These are phyloP conservation scores for Aspergillaceae sp. DNA, from an alignment of 2,329 filamentous ascomycete genomes.

Conservation along the genomic window DNA sequence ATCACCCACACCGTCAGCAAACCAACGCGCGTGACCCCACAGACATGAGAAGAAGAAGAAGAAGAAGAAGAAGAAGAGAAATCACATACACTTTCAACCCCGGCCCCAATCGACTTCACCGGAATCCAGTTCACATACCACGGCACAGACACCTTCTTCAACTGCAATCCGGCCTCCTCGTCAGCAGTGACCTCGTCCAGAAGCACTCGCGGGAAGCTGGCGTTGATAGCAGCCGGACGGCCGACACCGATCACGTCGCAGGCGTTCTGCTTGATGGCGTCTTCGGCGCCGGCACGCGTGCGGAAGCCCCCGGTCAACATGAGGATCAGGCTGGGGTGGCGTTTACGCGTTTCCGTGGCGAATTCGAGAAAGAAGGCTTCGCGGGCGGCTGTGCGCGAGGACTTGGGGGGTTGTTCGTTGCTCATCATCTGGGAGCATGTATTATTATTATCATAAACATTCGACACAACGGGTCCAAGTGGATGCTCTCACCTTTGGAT, in stretches of 20 bases:
- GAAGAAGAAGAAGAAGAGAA: background rate
- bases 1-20: background rate
- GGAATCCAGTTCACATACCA: conserved; percentile 17
- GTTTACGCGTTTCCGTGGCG: conserved; percentile 42
- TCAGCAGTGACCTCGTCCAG: conserved; percentile 21
- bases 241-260: conserved; percentile 46
- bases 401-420: conserved; percentile 19
- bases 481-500: conserved; percentile 36
- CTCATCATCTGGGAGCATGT: conserved; percentile 25
- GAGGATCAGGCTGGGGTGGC: conserved; percentile 39
- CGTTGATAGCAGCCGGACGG: conserved; percentile 38
- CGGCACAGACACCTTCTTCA: conserved; percentile 19
- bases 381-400: conserved; percentile 43
- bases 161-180: conserved; percentile 14
- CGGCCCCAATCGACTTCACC: conserved; percentile 19
- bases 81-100: conserved; percentile 22
- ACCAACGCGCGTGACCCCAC: background rate
- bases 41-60: background rate
- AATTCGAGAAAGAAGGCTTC: conserved; percentile 65
- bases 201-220: conserved; percentile 31
- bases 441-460: background rate
- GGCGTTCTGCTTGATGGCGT: conserved; percentile 38
- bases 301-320: conserved; percentile 59
- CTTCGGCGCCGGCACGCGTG: conserved; percentile 42
- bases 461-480: background rate